Base-by-base conservation (phyloP, 108 stramenopile species). In the Cylindrotheca closterium region DNA sequence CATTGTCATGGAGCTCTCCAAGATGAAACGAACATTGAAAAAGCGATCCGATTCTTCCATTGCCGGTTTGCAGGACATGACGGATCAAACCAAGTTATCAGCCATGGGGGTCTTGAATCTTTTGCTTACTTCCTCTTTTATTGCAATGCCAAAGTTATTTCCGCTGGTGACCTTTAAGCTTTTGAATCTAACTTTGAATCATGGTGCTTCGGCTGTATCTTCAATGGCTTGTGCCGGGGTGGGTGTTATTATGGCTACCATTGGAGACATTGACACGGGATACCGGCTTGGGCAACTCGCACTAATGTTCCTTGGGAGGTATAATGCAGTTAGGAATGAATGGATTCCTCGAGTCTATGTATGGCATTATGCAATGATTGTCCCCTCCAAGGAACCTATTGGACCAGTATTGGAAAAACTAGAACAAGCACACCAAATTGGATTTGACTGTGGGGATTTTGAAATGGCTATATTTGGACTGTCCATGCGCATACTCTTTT, bases 161-260 rank as follows among this genome's bases (percentile, higher is more conserved):
- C 68, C 69, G 18, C 53, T 77, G 30, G 48, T 77, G 2, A 42
- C 45, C 2, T 47, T 73, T 28, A 65, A 62, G 37, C 73, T 77
- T 75, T 52, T 83, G 37, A 67, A 79, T 25, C 49, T 83, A 2
- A 77, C 78, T 0, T 4, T 83, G 27, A 45, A 37, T 4, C 45
- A 71, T 51, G 82, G 82, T 4, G 27, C 77, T 18, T 58, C 57
- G 30, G 53, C 62, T 3, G 59, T 73, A 19, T 70, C 82, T 0
- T 52, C 72, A n/a, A 49, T 58, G 29, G 78, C 71, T 12, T 83
- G 79, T 70, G 75, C 75, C 27, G 58, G 53, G 22, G 79, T 74
- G 56, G 82, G 82, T 1, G 30, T 58, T 0, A 51, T 79, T 47
- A 48, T 75, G n/a, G n/a, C n/a, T n/a, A n/a, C n/a, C n/a, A n/a